phyloP scores from a whole-genome alignment of 306 rosid genomes.

The Vicia sativa region DNA sequence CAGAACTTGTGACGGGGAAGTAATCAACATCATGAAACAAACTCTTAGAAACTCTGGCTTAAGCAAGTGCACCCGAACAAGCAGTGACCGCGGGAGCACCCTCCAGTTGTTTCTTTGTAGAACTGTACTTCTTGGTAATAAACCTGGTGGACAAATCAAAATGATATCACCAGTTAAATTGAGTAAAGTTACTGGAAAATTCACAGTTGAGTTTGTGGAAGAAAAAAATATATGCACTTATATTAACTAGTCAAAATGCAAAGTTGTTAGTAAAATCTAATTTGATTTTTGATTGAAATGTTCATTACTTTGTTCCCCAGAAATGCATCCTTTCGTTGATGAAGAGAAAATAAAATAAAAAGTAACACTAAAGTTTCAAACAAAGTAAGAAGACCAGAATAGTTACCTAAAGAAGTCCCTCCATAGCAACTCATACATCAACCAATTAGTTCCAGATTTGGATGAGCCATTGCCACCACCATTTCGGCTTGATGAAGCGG shows the following conservation, averaged over 20 bases:
- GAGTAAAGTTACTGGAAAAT: background rate
- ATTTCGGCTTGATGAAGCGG: conserved; percentile 58
- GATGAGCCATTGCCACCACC: conserved; percentile 61
- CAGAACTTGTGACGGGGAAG: conserved; percentile 27
- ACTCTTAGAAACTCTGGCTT: conserved; percentile 38
- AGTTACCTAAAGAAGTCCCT: conserved; percentile 98
- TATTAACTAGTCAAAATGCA: background rate
- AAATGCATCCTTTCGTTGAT: too few relatives aligned
- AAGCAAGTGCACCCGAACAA: conserved; percentile 79
- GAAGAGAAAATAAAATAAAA: background rate
- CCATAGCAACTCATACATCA: conserved; percentile 90
- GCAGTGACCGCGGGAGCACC: conserved; percentile 76
- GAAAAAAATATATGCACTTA: too few relatives aligned
- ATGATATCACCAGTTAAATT: background rate
- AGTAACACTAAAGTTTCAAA: conserved; percentile 8
- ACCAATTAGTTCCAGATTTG: conserved; percentile 73
- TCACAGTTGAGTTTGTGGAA: background rate
- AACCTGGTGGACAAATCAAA: conserved; percentile 65
- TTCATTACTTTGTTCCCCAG: too few relatives aligned
- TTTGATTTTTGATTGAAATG: too few relatives aligned
- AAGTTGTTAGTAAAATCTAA: background rate
- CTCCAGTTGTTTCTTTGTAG: conserved; percentile 67
- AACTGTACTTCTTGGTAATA: conserved; percentile 82
- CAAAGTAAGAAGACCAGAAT: conserved; percentile 15
- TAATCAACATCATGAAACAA: conserved; percentile 37